phyloP scores from a whole-genome alignment of 1,284 basidiomycete species.

The Heterobasidion irregulare region DNA sequence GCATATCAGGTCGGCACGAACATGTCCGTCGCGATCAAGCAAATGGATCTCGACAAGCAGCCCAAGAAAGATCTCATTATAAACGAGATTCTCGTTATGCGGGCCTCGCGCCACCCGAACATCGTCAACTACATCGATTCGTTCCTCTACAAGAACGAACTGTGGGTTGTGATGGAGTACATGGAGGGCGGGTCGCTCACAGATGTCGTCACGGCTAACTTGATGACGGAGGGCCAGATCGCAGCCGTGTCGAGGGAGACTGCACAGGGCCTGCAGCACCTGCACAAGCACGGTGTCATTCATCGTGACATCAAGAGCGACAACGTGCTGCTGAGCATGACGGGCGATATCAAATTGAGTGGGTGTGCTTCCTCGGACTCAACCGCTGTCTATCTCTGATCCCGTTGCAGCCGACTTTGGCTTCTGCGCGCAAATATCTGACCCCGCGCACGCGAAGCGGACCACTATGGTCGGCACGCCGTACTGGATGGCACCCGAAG shows the following conservation, averaged over 20 bases:
- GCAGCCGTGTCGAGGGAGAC: slow-evolving; percentile 90
- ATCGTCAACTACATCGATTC: slow-evolving; percentile 99
- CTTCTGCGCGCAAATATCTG: slow-evolving; percentile 96
- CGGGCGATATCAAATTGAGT: slow-evolving; percentile 97
- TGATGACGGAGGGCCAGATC: slow-evolving; percentile 95
- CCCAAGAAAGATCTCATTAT: slow-evolving; percentile 99
- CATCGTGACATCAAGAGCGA: slow-evolving; percentile 98
- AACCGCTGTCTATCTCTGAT: slow-evolving; percentile 3
- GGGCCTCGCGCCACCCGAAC: slow-evolving; percentile 90
- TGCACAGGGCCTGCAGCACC: slow-evolving; percentile 83
- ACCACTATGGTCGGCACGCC: slow-evolving; percentile 99
- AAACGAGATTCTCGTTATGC: slow-evolving; percentile 99
- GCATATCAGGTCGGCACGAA: slow-evolving; percentile 96
- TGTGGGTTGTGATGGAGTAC: slow-evolving; percentile 99
- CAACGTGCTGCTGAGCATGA: slow-evolving; percentile 88
- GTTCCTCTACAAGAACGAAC: slow-evolving; percentile 93
- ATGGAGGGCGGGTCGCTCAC: slow-evolving; percentile 95
- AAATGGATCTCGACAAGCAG: slow-evolving; percentile 99
- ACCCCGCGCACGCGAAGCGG: slow-evolving; percentile 78
- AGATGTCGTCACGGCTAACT: slow-evolving; percentile 93
- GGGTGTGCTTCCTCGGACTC: slow-evolving; percentile 26
- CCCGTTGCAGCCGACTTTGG: slow-evolving; percentile 84
- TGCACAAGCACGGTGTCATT: slow-evolving; percentile 93
- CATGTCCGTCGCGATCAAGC: slow-evolving; percentile 95
- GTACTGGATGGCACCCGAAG: slow-evolving; percentile 99